Evolutionary conservation across 2,329 filamentous ascomycete genomes (phyloP).

Genomic region (Stagonosporopsis vannaccii): DNA sequence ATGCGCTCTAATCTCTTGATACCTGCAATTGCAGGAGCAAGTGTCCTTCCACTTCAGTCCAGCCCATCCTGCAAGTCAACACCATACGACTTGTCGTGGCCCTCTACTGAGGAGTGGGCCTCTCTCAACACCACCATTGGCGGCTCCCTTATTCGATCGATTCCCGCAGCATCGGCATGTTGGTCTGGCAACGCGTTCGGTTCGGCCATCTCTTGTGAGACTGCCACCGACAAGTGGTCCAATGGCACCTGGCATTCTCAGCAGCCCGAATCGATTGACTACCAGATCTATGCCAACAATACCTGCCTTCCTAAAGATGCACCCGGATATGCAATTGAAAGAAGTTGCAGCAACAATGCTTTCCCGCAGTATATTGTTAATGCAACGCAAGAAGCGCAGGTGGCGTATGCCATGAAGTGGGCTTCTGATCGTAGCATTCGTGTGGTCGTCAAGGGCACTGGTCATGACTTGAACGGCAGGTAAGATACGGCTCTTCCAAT

Average conservation of each 20-base stretch:
- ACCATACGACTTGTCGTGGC: slow-evolving; percentile 6
- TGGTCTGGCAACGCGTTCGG: slow-evolving; percentile 38
- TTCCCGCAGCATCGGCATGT: slow-evolving; percentile 25
- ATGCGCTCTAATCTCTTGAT: neutral
- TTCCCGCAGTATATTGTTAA: slow-evolving; percentile 47
- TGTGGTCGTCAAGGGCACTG: slow-evolving; percentile 22
- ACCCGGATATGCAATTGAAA: slow-evolving; percentile 29
- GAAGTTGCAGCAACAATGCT: slow-evolving; percentile 40
- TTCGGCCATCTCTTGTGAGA: slow-evolving; percentile 33
- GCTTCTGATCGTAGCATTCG: slow-evolving; percentile 19
- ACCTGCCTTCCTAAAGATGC: slow-evolving; percentile 42
- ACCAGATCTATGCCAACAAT: slow-evolving; percentile 42
- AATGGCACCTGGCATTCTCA: slow-evolving; percentile 40
- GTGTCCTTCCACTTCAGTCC: neutral
- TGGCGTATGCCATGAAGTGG: slow-evolving; percentile 39
- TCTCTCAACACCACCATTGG: slow-evolving; percentile 41
- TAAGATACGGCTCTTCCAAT: neutral
- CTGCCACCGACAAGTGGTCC: slow-evolving; percentile 37
- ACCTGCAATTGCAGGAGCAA: neutral
- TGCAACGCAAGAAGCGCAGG: slow-evolving; percentile 39
- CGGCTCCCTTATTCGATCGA: slow-evolving; percentile 41
- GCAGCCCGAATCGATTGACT: slow-evolving; percentile 43
- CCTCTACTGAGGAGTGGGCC: slow-evolving; percentile 25
- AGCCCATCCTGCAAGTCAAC: neutral
- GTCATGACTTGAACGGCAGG: slow-evolving; percentile 21